Percentiles rank a stretch among this genome's conserved stretches.
Evolutionary conservation across 257 asterid genomes (phyloP).

Genomic region (Nicotiana attenuata): DNA sequence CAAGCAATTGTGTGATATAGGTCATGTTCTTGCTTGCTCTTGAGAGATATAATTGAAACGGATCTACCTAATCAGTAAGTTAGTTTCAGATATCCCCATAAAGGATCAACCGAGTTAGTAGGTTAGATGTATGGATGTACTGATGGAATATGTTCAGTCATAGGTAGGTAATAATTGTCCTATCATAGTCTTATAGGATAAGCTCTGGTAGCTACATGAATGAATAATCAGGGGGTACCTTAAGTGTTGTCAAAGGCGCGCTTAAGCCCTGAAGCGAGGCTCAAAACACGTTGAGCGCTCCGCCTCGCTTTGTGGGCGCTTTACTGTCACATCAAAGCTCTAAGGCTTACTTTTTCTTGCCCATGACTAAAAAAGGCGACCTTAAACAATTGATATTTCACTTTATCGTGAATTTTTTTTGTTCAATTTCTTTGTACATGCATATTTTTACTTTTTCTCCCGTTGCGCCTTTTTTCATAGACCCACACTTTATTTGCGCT

Average conservation of each 20-base stretch:
- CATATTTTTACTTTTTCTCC: too few relatives aligned
- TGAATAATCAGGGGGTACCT: neutral
- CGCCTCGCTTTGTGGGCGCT: too few relatives aligned
- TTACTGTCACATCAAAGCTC: too few relatives aligned
- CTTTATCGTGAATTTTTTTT: too few relatives aligned
- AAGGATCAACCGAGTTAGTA: neutral
- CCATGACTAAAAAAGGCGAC: too few relatives aligned
- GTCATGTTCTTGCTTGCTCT: neutral
- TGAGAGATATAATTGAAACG: neutral
- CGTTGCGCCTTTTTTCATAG: too few relatives aligned
- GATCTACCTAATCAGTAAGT: neutral
- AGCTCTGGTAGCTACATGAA: neutral
- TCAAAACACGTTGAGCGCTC: too few relatives aligned
- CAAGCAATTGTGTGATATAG: neutral
- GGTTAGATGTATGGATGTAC: neutral
- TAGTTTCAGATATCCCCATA: neutral
- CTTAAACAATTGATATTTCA: too few relatives aligned
- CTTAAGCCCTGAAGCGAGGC: too few relatives aligned
- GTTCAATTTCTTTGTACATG: too few relatives aligned
- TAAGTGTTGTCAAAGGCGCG: neutral
- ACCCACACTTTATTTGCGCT: too few relatives aligned
- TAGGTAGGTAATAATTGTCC: neutral
- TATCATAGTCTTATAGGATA: slow-evolving; percentile 7
- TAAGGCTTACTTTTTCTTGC: too few relatives aligned
- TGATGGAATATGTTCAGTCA: slow-evolving; percentile 11